Evolutionary conservation across 352 stramenopile genomes (phyloP), one percentile per base, ranked within the genome.

Genomic region (Phytophthora pseudosyringae): DNA sequence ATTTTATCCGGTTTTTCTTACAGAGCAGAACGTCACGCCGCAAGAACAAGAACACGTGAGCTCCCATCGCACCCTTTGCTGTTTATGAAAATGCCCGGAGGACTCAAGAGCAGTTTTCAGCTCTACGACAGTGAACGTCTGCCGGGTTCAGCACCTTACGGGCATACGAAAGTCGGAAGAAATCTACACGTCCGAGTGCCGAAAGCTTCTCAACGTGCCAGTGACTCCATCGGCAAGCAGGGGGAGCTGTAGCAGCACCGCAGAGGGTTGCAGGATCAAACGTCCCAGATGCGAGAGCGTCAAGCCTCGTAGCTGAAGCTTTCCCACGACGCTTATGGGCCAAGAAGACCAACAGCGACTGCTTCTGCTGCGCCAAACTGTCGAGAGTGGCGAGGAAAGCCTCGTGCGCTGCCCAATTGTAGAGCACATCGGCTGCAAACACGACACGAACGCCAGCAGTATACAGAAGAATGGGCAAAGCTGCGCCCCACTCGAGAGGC

Each of bases 401-500:
- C 32, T 83, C 69, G 46, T 91, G 83, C 1, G 70, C 59, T 8
- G 61, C 64, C 83, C 80, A 91, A 55, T 81, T 71, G 63, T 91
- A 91, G 32, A 91, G 44, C 47, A 91, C 83, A 35, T 91, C 80
- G 2, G 75, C 64, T 12, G 78, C 80, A 25, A 90, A 75, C 9
- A 89, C 50, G 1, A 80, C 28, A 29, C 68, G 48, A 4, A 81
- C 21, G 12, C 16, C 6, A 15, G 48, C 40, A 16, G 33, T 4
- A 26, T 31, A 31, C 11, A 57, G 16, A 9, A 11, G 1, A 5
- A 13, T 44, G 16, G 63, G 67, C 26, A 73, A 13, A 1, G 50
- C 13, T 9, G 25, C 6, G 6, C 80, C 80, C 80, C 80, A 89
- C 3, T 75, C 26, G 2, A 87, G 55, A 9, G 72, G 40, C 9